Percentiles rank a stretch among this genome's conserved stretches.
These are phyloP conservation scores for Erysiphe pulchra DNA, from an alignment of 2,329 filamentous ascomycete species.

Conservation along the genomic window DNA sequence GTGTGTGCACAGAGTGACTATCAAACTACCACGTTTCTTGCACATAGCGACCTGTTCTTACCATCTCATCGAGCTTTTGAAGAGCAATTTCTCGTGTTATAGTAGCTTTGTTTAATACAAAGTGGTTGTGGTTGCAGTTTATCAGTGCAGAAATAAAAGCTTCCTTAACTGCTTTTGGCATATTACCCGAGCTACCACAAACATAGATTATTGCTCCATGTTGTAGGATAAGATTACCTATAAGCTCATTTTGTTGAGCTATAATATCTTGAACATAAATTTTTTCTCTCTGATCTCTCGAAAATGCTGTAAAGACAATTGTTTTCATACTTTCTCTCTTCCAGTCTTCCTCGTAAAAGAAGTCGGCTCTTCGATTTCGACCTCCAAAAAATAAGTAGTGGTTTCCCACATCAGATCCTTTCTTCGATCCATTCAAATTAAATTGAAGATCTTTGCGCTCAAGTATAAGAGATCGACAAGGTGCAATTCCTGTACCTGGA, in stretches of 20 bases:
- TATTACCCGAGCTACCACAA: constrained; percentile 35
- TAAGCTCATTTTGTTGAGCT: constrained; percentile 8
- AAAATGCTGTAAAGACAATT: constrained; percentile 38
- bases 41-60: constrained; percentile 34
- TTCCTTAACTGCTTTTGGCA: constrained; percentile 43
- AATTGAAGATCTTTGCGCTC: constrained; percentile 23
- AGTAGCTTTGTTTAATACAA: neutral
- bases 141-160: constrained; percentile 34
- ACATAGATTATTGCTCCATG: constrained; percentile 27
- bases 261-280: constrained; percentile 33
- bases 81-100: neutral
- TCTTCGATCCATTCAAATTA: constrained; percentile 11
- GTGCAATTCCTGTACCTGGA: constrained; percentile 69
- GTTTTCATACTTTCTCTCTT: constrained; percentile 18
- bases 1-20: no score
- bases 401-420: constrained; percentile 5
- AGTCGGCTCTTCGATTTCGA: constrained; percentile 49
- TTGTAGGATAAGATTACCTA: constrained; percentile 22
- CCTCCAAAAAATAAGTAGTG: constrained; percentile 59
- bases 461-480: constrained; percentile 57
- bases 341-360: constrained; percentile 66
- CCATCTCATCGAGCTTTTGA: constrained; percentile 29
- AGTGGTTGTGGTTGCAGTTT: neutral
- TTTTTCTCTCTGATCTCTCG: constrained; percentile 37
- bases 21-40: constrained; percentile 39